Evolutionary conservation across 495 filamentous ascomycete species (phyloP), one percentile per base, ranked within the genome.

Genomic region (Penicillium bovifimosum): DNA sequence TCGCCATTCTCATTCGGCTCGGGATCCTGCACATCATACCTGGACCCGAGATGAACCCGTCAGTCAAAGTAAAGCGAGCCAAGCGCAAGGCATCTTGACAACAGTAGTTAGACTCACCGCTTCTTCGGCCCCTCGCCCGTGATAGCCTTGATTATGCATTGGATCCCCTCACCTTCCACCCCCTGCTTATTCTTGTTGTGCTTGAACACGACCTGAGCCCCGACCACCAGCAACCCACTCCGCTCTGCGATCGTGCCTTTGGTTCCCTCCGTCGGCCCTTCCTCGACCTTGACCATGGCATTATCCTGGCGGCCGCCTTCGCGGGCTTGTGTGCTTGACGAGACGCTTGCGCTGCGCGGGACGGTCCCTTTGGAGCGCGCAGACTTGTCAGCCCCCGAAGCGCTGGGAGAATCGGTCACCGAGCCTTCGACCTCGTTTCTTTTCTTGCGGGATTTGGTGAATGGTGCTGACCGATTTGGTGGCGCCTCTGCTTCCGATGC

Each of bases 11-110:
- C 80, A 55, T 96, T 91, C 1, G 90, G 88, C 63, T 96, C 92
- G 3, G 88, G 85, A 62, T 99, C 95, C 65, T 95, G 87, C 18
- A 99, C 91, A 65, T 92, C 89, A 73, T 96, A 98, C 53, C 90
- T 84, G 55, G 41, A 52, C 61, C 52, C 62, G 41, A 55, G 2
- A 54, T 60, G 39, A 52, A 52, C 26, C 18, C 26, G 18, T 43
- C 27, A 45, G 41, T 26, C 28, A 31, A 35, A 7, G 5, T 26
- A 29, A 5, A 18, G 28, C 33, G n/a, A 36, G n/a, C 29, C 16
- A 47, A 34, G 40, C 17, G 44, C 39, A 24, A 51, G 63, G 20
- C 14, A 26, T 45, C n/a, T 9, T 5, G 17, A 31, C n/a, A 31
- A 31, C 11, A 24, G 20, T 24, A 24, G 20, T 11, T n/a, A n/a